Evolutionary conservation across 2,329 filamentous ascomycete genomes (phyloP), one percentile per base, ranked within the genome.

Genomic region (Ophiobolus disseminans): DNA sequence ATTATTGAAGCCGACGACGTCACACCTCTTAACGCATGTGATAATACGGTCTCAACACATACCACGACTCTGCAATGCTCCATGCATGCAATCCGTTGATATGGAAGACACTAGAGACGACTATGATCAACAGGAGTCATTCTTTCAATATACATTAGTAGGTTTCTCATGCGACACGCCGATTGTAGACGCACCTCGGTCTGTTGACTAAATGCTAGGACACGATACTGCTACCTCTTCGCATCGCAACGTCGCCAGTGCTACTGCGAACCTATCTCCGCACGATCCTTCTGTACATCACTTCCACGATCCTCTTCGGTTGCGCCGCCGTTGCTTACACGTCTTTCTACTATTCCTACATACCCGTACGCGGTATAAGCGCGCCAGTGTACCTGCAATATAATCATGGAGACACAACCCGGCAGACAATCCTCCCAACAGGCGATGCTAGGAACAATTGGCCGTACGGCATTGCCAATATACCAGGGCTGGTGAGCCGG

Each of bases 291-390:
- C 75, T 85, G 55, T 66, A 81, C 36, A 57, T 75, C 40, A 78
- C 84, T 17, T 80, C 81, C 3, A 57, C 80, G 13, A 56, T 82
- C 31, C 79, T 90, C 40, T 73, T 88, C 34, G 78, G 76, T 28
- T 69, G 85, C 16, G 85, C 87, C 5, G 73, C 80, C 5, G 65
- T 83, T 30, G 84, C 85, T 25, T 90, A 89, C 66, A 76, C 78
- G 26, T 73, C 86, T 14, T 89, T 90, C 74, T 90, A 90, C 75
- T 80, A 81, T 70, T 81, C 80, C 53, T 89, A 86, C 73, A 82
- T 90, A 17, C 87, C 87, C 1, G 80, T 83, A 42, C 82, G 86
- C 56, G 83, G 84, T 45, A 78, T 89, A 51, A 75, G 80, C 52
- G 78, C 82, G n/a, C 76, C 79, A 4, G 77, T 89, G 6, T 83